Evolutionary conservation across 208 protist genomes (phyloP), one percentile per base, ranked within the genome.

Genomic region (Leishmania major): DNA sequence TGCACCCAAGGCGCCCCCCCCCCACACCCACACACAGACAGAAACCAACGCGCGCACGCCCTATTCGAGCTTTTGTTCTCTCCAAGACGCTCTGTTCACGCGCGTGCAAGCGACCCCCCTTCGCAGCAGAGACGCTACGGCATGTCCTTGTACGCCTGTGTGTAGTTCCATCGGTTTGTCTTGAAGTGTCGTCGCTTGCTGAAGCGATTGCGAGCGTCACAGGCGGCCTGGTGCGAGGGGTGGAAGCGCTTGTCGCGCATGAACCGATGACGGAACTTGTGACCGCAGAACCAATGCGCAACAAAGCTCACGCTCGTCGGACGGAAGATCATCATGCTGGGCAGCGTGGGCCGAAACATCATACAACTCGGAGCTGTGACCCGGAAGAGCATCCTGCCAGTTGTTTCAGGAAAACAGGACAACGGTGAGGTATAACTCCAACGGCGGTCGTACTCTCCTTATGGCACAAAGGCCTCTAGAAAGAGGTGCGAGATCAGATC

Each of bases 141-240:
- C 95, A 97, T 97, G 72, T 97, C 95, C 82, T 94, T 93, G 85
- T 97, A 97, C 17, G 95, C 95, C 88, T 96, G 95, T 51, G 91
- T 92, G 84, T 97, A 97, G 84, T 97, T 97, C 93, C 95, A 97
- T 15, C 95, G 83, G 79, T 97, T 97, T 19, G 95, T 97, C 82
- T 97, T 97, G 77, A 96, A 97, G 84, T 96, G 92, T 28, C 84
- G 83, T 75, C 91, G 87, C 75, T 91, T 94, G 80, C 92, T 96
- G 75, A 96, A 97, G 25, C 93, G 92, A 75, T 97, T 97, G 77
- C 95, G 87, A 7, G 90, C 88, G 69, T 95, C 89, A 66, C 90
- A 83, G 35, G 92, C 87, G 3, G 91, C 93, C 77, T 96, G 90
- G 45, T 92, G 84, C 19, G 92, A 96, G 7, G 95, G 95, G 59